Conservation (phyloP, 345 rosid genomes). For the Eucalyptus rudis region DNA sequence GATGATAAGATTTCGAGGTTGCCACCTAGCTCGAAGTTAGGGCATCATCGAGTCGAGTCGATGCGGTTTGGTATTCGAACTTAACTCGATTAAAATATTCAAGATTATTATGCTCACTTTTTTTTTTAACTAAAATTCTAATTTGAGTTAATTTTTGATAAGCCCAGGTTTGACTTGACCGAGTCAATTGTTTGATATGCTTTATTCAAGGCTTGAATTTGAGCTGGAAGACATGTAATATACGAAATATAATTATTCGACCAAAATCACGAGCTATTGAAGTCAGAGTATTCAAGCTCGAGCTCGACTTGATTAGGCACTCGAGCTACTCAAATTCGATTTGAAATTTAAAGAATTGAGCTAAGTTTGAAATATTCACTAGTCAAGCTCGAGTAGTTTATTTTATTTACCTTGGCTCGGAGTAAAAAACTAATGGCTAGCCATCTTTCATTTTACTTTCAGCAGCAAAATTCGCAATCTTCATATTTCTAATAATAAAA, state of each 20-base stretch:
- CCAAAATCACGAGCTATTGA: not conserved
- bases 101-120: fast-evolving
- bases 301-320: not conserved
- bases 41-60: not conserved
- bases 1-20: not conserved
- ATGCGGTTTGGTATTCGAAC: fast-evolving
- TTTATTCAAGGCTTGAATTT: not conserved
- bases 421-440: not conserved
- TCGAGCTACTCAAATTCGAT: not conserved
- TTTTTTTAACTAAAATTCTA: not conserved
- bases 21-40: fast-evolving
- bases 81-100: not conserved
- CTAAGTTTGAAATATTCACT: not conserved
- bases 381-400: not conserved
- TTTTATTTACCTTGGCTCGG: not conserved
- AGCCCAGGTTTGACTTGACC: not conserved
- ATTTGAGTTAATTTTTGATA: not conserved
- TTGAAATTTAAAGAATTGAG: not conserved
- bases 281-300: not conserved
- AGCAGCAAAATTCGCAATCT: fast-evolving
- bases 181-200: not conserved
- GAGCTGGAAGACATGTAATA: not conserved
- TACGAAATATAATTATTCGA: not conserved
- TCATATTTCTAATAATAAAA: too few relatives aligned
- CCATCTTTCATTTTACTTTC: not conserved